phyloP scores from a whole-genome alignment of 305 asterid species.

The Fraxinus greggii region DNA sequence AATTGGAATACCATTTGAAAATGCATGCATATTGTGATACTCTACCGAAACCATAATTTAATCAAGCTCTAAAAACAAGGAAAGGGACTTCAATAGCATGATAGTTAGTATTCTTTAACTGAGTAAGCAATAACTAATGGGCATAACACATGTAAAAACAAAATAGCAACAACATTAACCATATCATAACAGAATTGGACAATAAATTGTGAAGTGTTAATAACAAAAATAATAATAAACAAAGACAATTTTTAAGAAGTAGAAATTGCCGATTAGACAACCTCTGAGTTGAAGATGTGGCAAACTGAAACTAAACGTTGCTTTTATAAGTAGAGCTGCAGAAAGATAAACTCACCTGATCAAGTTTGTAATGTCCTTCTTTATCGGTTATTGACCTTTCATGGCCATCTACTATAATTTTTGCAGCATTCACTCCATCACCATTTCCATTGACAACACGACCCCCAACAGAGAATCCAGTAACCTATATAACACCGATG shows the following conservation, averaged over 20 bases:
- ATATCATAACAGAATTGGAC: slow-evolving; percentile 13
- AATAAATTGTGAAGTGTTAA: not conserved
- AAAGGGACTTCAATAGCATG: slow-evolving; percentile 9
- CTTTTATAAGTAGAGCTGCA: slow-evolving; percentile 2
- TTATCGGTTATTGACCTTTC: slow-evolving; percentile 75
- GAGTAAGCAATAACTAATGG: slow-evolving; percentile 10
- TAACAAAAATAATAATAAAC: slow-evolving; percentile 1
- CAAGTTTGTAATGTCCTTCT: slow-evolving; percentile 92
- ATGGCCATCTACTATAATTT: slow-evolving; percentile 73
- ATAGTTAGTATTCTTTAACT: not conserved
- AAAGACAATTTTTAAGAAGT: slow-evolving; percentile 4
- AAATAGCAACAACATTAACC: slow-evolving; percentile 9
- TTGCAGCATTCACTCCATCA: slow-evolving; percentile 67
- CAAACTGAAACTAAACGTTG: slow-evolving; percentile 13
- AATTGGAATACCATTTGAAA: slow-evolving; percentile 8
- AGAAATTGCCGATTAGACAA: slow-evolving; percentile 12
- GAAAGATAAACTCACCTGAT: slow-evolving; percentile 63
- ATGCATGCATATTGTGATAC: slow-evolving; percentile 7
- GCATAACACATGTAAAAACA: slow-evolving; percentile 3
- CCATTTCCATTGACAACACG: slow-evolving; percentile 91
- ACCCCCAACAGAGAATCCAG: slow-evolving; percentile 98
- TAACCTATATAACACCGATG: slow-evolving; percentile 58
- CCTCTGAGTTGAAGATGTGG: slow-evolving; percentile 15
- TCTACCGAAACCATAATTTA: not conserved
- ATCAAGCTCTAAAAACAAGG: not conserved